A percentile compares a stretch with the other conserved stretches of the same genome.
Conservation (phyloP, 805 yeast genomes). For the Starmerella lactis-condensi region DNA sequence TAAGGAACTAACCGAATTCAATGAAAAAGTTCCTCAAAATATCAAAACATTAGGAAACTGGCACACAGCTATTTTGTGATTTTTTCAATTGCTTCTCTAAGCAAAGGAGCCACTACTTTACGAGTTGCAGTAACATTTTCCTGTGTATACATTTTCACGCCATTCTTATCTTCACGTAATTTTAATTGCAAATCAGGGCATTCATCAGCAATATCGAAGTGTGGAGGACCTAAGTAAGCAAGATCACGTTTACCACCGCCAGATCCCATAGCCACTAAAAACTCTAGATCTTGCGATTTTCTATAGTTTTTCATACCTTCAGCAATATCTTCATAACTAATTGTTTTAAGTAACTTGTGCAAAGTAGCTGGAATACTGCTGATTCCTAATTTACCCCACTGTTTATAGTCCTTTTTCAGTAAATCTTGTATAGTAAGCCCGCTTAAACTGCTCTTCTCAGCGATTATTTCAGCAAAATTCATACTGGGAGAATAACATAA, state of each 20-base stretch:
- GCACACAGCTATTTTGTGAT: slow-evolving; percentile 19
- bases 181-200: slow-evolving; percentile 10
- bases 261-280: slow-evolving; percentile 33
- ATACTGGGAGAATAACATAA: background rate
- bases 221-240: slow-evolving; percentile 18
- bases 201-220: slow-evolving; percentile 18
- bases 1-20: slow-evolving; percentile 18
- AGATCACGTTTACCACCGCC: slow-evolving; percentile 20
- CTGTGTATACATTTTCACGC: slow-evolving; percentile 27
- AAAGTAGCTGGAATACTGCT: slow-evolving; percentile 47
- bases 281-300: slow-evolving; percentile 23
- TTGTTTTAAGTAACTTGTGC: slow-evolving; percentile 43
- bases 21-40: slow-evolving; percentile 23
- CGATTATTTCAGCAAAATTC: slow-evolving; percentile 5
- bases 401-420: slow-evolving; percentile 69
- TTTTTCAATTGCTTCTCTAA: slow-evolving; percentile 16
- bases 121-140: slow-evolving; percentile 49
- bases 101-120: slow-evolving; percentile 66
- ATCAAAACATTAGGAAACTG: slow-evolving; percentile 17
- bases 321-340: slow-evolving; percentile 23
- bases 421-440: slow-evolving; percentile 46
- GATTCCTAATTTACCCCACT: slow-evolving; percentile 53
- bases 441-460: slow-evolving; percentile 41
- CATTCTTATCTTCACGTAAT: slow-evolving; percentile 4
- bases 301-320: slow-evolving; percentile 21